phyloP scores from a whole-genome alignment of 1,139 yeast genomes.

The Arxiozyma slooffiae region DNA sequence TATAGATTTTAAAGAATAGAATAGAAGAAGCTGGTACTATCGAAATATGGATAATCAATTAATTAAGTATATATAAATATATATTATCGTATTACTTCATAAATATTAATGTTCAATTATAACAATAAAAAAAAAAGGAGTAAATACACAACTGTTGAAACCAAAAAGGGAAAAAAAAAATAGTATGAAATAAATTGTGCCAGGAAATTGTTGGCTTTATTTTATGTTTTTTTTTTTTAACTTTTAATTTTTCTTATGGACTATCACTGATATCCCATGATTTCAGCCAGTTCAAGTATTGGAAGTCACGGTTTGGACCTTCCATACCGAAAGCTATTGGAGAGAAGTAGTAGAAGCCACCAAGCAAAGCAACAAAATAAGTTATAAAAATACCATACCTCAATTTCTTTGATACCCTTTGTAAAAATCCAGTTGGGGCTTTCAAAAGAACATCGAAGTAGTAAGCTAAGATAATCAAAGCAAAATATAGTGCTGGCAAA shows the following conservation, averaged over 20 bases:
- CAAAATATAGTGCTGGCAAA: conserved; percentile 92
- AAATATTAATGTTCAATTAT: background rate
- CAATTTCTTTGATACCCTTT: conserved; percentile 27
- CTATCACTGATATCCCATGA: conserved; percentile 53
- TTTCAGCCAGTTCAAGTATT: conserved; percentile 63
- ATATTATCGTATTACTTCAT: background rate
- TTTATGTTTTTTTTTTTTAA: background rate
- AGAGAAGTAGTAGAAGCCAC: conserved; percentile 62
- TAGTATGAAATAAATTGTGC: background rate
- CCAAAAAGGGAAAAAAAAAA: background rate
- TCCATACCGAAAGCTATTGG: conserved; percentile 85
- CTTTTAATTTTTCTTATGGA: conserved; percentile 2
- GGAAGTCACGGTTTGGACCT: conserved; percentile 62
- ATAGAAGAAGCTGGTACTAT: background rate
- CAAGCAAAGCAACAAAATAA: conserved; percentile 51
- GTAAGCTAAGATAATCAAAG: conserved; percentile 73
- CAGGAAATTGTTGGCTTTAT: background rate
- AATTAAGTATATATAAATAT: background rate
- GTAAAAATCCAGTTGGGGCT: conserved; percentile 35
- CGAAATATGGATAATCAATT: background rate
- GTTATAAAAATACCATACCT: conserved; percentile 32
- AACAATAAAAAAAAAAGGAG: background rate
- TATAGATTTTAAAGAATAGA: background rate
- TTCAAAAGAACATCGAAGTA: conserved; percentile 47
- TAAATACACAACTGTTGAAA: background rate